Evolutionary conservation across 306 rosid species (phyloP).

Genomic region (Castanospermum australe): DNA sequence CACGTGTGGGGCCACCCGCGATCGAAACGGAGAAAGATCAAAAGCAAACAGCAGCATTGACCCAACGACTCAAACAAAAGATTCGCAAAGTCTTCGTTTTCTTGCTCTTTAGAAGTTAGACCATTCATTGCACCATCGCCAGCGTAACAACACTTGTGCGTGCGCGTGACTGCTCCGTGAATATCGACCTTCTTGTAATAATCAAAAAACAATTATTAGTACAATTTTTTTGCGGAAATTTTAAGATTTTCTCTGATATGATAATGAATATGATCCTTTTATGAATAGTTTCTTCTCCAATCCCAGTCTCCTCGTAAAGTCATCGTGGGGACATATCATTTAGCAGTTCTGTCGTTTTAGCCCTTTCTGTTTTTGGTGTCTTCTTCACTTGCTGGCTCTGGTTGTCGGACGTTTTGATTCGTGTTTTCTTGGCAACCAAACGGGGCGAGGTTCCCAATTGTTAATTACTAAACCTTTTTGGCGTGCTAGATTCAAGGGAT

Average conservation of each 20-base stretch:
- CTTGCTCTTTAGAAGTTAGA: not conserved
- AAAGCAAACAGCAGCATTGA: slow-evolving; percentile 14
- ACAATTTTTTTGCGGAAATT: not conserved
- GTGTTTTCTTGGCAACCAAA: slow-evolving; percentile 23
- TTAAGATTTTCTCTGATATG: not conserved
- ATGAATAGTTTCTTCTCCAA: not conserved
- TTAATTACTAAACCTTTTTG: slow-evolving; percentile 2
- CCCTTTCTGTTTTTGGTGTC: not conserved
- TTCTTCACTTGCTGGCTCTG: not conserved
- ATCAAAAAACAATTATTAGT: not conserved
- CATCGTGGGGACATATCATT: not conserved
- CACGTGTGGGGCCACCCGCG: slow-evolving; percentile 31
- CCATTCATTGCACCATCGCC: not conserved
- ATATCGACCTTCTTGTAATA: not conserved
- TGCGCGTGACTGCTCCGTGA: not conserved
- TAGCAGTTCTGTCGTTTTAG: not conserved
- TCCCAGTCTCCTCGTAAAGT: not conserved
- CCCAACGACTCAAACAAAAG: not conserved
- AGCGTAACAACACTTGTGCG: not conserved
- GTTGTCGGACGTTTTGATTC: not conserved
- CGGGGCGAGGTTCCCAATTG: not conserved
- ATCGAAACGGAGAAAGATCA: not conserved
- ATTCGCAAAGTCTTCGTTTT: not conserved
- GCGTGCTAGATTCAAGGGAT: not conserved
- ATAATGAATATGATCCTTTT: too few relatives aligned